Evolutionary conservation across 2,329 filamentous ascomycete species (phyloP).

Genomic region (Emericellopsis cladophorae): DNA sequence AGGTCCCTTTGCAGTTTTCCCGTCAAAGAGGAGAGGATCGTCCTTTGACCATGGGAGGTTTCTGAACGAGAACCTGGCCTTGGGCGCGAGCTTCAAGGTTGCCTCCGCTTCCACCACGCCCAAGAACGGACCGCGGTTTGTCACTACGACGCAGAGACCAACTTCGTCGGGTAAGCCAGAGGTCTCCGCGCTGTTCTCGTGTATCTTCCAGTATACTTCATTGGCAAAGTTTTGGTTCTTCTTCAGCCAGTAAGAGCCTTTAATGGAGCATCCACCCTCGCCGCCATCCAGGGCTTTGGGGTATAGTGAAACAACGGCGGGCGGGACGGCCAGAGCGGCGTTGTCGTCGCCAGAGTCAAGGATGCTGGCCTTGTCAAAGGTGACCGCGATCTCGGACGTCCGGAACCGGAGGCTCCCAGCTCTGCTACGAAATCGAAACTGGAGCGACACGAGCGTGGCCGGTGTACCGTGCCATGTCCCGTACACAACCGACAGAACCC

Average conservation of each 20-base stretch:
- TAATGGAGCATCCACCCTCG: too few relatives aligned
- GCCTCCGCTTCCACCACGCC: background rate
- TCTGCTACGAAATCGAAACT: background rate
- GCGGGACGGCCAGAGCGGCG: too few relatives aligned
- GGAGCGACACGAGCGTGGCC: background rate
- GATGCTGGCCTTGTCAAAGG: background rate
- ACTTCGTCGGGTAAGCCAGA: too few relatives aligned
- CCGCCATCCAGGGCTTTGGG: too few relatives aligned
- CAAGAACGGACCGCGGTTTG: background rate
- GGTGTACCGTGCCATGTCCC: background rate
- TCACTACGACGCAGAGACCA: background rate
- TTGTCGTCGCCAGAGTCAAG: too few relatives aligned
- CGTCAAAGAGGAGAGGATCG: background rate
- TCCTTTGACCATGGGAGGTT: background rate
- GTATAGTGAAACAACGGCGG: too few relatives aligned
- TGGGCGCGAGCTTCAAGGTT: background rate
- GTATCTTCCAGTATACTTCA: too few relatives aligned
- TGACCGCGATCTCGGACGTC: background rate
- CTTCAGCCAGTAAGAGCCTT: too few relatives aligned
- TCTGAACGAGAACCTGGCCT: background rate
- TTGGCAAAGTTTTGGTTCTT: too few relatives aligned
- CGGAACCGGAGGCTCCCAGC: background rate
- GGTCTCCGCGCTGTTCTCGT: too few relatives aligned
- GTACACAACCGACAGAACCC: background rate
- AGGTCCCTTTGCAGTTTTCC: background rate